Evolutionary conservation across 2,329 filamentous ascomycete species (phyloP), one percentile per base, ranked within the genome.

Genomic region (Pyrenochaeta sp.): DNA sequence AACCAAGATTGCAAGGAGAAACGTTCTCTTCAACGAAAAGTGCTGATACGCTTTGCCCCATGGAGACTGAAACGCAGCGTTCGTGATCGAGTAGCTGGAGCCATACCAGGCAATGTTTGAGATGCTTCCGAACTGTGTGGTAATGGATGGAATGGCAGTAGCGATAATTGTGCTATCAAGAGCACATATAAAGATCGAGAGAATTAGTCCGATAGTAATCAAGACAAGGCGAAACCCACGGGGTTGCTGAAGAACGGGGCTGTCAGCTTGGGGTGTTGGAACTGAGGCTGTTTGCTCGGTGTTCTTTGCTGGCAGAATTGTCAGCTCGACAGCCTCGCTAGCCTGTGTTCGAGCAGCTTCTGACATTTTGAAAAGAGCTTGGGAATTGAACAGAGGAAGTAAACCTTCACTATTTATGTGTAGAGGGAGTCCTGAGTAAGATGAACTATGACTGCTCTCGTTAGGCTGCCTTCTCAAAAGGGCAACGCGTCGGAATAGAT

Each of bases 11-110:
- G 72, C 63, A 7, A 54, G 34, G 4, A 78, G 44, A 48, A 69
- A 77, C 4, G 72, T 59, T 41, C 48, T 65, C 44, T 78, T 79
- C 2, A 73, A 53, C 2, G 60, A 49, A 44, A 75, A 77, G 50
- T 72, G 77, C 15, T 71, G 74, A 55, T 77, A 80, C 3, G 72
- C 61, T 43, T 76, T 75, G 4, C 79, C 78, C 58, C 72, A 74
- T 1, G 71, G 63, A 2, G 75, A 71, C 41, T 80, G 76, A 38
- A 79, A 76, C 2, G 71, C 63, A 6, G 69, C 69, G 14, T 71
- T 60, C 1, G 75, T 76, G 37, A 81, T 63, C 46, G 76, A 69
- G 56, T 75, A 79, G 1, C 73, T 68, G 7, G 55, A 62, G 7
- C 53, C 69, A 36, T 69, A 73, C 69, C 72, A 72, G 21, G 63